phyloP scores from a whole-genome alignment of 2,329 filamentous ascomycete species.

The Botryotinia calthae region DNA sequence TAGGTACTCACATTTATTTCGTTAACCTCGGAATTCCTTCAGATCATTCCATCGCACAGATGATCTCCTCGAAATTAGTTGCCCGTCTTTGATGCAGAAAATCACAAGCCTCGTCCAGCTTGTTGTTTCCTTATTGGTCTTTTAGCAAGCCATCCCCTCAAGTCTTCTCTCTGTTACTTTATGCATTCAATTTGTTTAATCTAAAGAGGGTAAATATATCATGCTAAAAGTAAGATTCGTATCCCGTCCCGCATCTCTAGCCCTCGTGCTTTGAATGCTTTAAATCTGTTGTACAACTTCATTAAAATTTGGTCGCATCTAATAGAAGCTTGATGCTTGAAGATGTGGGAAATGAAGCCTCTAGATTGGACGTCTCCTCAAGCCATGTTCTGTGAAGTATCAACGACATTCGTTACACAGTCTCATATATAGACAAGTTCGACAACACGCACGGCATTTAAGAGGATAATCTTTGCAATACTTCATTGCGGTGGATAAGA shows the following conservation, averaged over 20 bases:
- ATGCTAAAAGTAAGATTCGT: neutral
- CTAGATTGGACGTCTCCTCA: neutral
- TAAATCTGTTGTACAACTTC: neutral
- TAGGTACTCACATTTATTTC: neutral
- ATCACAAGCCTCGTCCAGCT: neutral
- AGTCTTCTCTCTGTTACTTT: neutral
- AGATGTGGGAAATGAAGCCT: neutral
- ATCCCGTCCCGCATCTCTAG: neutral
- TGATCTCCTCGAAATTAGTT: neutral
- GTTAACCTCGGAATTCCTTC: neutral
- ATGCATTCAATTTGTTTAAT: neutral
- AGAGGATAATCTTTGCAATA: neutral
- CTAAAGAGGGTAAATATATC: neutral
- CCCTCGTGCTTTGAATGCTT: slow-evolving; percentile 2
- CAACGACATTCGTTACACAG: neutral
- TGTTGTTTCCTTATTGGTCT: neutral
- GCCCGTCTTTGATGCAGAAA: neutral
- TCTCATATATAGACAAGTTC: neutral
- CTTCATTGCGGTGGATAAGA: neutral
- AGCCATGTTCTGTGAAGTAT: neutral
- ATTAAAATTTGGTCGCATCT: neutral
- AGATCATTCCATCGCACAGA: neutral
- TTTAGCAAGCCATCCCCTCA: neutral
- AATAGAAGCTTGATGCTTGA: neutral
- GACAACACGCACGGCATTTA: neutral